These are phyloP conservation scores for Phellopilus nigrolimitatus DNA, from an alignment of 1,284 basidiomycete genomes.

Conservation along the genomic window DNA sequence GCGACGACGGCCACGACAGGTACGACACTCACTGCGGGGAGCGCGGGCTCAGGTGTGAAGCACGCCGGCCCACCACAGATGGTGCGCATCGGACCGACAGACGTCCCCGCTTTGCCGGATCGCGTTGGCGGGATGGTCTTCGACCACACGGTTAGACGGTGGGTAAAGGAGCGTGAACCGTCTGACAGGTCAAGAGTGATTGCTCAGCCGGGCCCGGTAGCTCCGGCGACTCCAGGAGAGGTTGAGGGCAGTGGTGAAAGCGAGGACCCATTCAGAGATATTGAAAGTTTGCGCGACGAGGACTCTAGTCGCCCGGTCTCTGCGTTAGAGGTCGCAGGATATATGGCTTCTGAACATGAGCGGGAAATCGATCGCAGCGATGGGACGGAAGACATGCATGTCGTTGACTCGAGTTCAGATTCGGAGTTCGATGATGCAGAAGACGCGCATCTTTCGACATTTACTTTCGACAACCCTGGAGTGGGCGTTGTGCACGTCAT, in stretches of 20 bases:
- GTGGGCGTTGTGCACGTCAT: conserved; percentile 44
- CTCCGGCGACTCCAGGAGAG: conserved; percentile 20
- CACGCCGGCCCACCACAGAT: conserved; percentile 75
- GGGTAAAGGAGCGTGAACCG: conserved; percentile 62
- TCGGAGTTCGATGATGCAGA: conserved; percentile 52
- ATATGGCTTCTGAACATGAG: conserved; percentile 21
- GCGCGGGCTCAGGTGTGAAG: conserved; percentile 77
- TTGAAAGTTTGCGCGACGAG: conserved; percentile 76
- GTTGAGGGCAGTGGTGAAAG: conserved; percentile 42
- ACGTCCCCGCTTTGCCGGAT: conserved; percentile 70
- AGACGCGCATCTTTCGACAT: conserved; percentile 61
- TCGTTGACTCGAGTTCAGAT: conserved; percentile 28
- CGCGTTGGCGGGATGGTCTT: conserved; percentile 84
- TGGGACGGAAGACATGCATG: conserved; percentile 45
- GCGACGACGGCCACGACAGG: conserved; percentile 70
- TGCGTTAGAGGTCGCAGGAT: not conserved
- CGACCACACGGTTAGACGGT: conserved; percentile 74
- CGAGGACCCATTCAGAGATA: conserved; percentile 82
- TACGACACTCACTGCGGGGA: conserved; percentile 62
- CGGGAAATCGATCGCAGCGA: conserved; percentile 29
- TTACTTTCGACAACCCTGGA: conserved; percentile 62
- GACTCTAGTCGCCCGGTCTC: conserved; percentile 27
- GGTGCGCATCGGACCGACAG: conserved; percentile 73
- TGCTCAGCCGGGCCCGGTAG: not conserved
- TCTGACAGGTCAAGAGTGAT: too few relatives aligned